Evolutionary conservation across 345 rosid genomes (phyloP).

Genomic region (Draba incana): DNA sequence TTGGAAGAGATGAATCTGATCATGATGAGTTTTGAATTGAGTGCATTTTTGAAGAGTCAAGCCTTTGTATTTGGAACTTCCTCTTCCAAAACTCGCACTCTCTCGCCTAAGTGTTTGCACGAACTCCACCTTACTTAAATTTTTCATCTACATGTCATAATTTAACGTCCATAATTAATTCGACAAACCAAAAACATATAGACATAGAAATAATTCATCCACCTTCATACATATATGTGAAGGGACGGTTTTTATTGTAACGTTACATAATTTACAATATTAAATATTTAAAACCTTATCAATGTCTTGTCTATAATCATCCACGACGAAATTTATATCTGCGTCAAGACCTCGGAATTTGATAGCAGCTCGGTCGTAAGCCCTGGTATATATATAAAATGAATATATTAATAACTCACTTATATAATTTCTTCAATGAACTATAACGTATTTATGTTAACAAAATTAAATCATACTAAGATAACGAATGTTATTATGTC

Average conservation of each 20-base stretch:
- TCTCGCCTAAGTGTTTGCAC: constrained; percentile 94
- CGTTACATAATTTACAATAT: not conserved
- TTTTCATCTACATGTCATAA: constrained; percentile 63
- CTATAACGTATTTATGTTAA: constrained; percentile 54
- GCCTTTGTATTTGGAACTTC: constrained; percentile 91
- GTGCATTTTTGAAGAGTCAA: constrained; percentile 74
- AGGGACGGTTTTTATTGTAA: constrained; percentile 8
- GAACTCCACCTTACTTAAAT: constrained; percentile 80
- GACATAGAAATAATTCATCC: not conserved
- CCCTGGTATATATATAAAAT: constrained; percentile 50
- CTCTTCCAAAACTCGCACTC: constrained; percentile 93
- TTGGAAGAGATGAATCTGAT: constrained; percentile 40
- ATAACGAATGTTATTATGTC: not conserved
- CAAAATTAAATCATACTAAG: constrained; percentile 12
- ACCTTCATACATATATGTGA: not conserved
- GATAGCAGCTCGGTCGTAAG: constrained; percentile 97
- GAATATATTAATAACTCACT: constrained; percentile 16
- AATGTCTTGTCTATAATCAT: constrained; percentile 83
- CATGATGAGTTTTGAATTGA: constrained; percentile 39
- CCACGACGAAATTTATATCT: constrained; percentile 81
- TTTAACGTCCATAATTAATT: not conserved
- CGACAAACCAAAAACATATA: not conserved
- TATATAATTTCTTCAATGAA: constrained; percentile 21
- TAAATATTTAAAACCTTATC: constrained; percentile 56
- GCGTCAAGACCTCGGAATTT: constrained; percentile 93